A percentile compares a stretch with the other conserved stretches of the same genome.
phyloP scores from a whole-genome alignment of 2,329 filamentous ascomycete genomes.

The Cladobotryum protrusum region DNA sequence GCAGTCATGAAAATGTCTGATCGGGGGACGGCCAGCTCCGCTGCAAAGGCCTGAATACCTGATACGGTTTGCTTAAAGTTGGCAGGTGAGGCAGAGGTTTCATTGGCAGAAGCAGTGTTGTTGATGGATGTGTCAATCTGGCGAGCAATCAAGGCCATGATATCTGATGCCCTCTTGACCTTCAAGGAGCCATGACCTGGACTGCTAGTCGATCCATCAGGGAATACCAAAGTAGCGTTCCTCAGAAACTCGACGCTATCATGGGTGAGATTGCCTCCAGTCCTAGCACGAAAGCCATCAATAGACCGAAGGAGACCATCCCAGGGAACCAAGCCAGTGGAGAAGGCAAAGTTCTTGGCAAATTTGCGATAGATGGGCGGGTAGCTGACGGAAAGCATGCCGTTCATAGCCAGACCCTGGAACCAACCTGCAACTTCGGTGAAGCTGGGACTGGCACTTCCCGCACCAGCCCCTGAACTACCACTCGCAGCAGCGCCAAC shows the following conservation, averaged over 20 bases:
- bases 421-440: conserved; percentile 82
- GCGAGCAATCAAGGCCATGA: conserved; percentile 48
- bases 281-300: conserved; percentile 71
- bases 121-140: conserved; percentile 43
- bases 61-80: conserved; percentile 46
- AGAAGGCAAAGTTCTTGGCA: conserved; percentile 89
- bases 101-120: conserved; percentile 24
- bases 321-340: conserved; percentile 79
- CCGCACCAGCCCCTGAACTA: conserved; percentile 45
- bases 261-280: conserved; percentile 81
- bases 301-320: conserved; percentile 72
- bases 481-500: conserved; percentile 51
- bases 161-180: conserved; percentile 49
- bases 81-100: conserved; percentile 16
- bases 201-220: conserved; percentile 49
- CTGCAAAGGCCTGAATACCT: conserved; percentile 76
- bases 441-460: conserved; percentile 75
- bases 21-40: conserved; percentile 76
- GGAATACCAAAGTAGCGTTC: conserved; percentile 69
- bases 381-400: conserved; percentile 89
- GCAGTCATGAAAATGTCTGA: conserved; percentile 96
- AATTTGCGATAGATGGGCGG: conserved; percentile 86
- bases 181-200: conserved; percentile 33
- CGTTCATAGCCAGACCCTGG: conserved; percentile 89
- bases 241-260: conserved; percentile 69